Conservation (phyloP, 441 rosid genomes). For the Adansonia rubrostipa region DNA sequence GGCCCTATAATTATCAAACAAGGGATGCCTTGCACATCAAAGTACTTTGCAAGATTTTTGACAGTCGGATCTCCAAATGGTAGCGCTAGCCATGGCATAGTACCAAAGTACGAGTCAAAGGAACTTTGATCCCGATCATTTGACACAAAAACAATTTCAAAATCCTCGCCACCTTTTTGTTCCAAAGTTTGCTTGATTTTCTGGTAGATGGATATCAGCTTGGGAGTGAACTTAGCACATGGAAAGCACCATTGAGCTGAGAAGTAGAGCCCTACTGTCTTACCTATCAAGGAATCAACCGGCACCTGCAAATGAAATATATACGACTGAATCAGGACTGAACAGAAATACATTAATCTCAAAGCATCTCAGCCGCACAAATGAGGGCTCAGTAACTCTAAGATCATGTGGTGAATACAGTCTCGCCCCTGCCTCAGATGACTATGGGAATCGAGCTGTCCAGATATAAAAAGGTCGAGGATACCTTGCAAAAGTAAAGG, state of each 20-base stretch:
- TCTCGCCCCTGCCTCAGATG: background rate
- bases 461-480: background rate
- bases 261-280: slow-evolving; percentile 60
- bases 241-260: slow-evolving; percentile 62
- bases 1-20: slow-evolving; percentile 55
- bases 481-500: background rate
- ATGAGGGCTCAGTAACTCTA: background rate
- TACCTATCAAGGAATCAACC: slow-evolving; percentile 47
- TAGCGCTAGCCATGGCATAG: slow-evolving; percentile 63
- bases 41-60: slow-evolving; percentile 43
- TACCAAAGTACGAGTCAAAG: slow-evolving; percentile 42
- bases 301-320: slow-evolving; percentile 41
- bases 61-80: slow-evolving; percentile 51
- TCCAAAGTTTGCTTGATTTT: slow-evolving; percentile 44
- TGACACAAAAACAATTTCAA: slow-evolving; percentile 55
- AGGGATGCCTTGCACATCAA: slow-evolving; percentile 55
- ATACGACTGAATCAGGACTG: background rate
- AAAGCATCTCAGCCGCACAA: background rate
- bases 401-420: background rate
- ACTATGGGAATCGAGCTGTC: background rate
- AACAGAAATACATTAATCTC: background rate
- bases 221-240: slow-evolving; percentile 52
- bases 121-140: slow-evolving; percentile 43
- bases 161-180: slow-evolving; percentile 35
- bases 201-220: slow-evolving; percentile 49